Conservation (phyloP, 345 rosid species). For the Salix udensis region DNA sequence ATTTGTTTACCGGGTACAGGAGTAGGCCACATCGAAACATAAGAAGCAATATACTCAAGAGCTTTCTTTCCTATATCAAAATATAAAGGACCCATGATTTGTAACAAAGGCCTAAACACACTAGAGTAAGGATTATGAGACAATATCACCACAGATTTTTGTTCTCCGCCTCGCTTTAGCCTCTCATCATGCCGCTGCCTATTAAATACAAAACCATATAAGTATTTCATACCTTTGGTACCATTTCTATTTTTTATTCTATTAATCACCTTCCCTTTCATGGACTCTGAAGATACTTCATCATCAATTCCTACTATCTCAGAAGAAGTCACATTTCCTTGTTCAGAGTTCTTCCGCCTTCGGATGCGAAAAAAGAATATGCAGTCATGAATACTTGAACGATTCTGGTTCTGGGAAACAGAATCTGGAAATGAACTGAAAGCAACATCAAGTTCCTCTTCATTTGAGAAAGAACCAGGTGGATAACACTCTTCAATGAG, state of each 20-base stretch:
- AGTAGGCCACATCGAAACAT: conserved; percentile 87
- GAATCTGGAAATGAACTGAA: conserved; percentile 96
- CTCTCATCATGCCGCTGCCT: conserved; percentile 96
- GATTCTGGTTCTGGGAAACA: conserved; percentile 81
- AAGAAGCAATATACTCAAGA: conserved; percentile 77
- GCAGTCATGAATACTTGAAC: conserved; percentile 90
- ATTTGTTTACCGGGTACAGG: conserved; percentile 80
- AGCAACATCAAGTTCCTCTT: conserved; percentile 91
- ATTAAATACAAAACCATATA: conserved; percentile 92
- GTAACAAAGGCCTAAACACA: conserved; percentile 87
- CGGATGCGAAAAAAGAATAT: conserved; percentile 89
- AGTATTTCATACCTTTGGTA: conserved; percentile 29
- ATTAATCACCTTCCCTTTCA: conserved; percentile 18
- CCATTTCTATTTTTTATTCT: conserved; percentile 13
- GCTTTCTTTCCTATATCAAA: conserved; percentile 82
- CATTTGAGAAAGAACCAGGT: conserved; percentile 51
- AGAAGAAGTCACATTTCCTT: conserved; percentile 24
- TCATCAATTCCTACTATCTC: conserved; percentile 29
- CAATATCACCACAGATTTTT: conserved; percentile 85
- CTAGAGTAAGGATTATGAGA: conserved; percentile 74
- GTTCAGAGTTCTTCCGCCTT: conserved; percentile 44
- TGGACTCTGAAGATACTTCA: conserved; percentile 22
- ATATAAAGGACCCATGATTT: conserved; percentile 91
- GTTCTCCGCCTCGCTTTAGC: conserved; percentile 94
- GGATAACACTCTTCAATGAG: conserved; percentile 91